These are phyloP conservation scores for Teunomyces lycoperdinae DNA, from an alignment of 805 yeast species.

Conservation along the genomic window DNA sequence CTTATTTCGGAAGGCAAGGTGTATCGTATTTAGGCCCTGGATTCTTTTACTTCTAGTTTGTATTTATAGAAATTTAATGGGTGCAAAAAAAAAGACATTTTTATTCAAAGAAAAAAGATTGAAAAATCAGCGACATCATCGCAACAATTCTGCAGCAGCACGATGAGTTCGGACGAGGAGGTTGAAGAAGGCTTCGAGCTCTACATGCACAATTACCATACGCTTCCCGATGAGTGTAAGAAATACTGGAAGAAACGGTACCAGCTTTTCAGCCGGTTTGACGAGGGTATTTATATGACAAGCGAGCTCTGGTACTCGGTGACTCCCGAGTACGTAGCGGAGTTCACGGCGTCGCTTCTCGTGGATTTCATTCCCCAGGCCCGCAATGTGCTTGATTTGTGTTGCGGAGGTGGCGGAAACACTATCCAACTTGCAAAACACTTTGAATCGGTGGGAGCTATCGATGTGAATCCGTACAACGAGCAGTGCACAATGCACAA, in stretches of 20 bases:
- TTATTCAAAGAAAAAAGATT: neutral
- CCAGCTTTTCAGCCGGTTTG: slow-evolving; percentile 57
- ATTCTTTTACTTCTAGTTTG: neutral
- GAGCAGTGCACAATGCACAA: slow-evolving; percentile 67
- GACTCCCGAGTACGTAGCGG: slow-evolving; percentile 77
- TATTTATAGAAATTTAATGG: slow-evolving; percentile 2
- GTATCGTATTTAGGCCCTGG: slow-evolving; percentile 27
- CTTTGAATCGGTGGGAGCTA: slow-evolving; percentile 57
- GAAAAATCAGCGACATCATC: neutral
- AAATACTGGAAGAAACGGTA: slow-evolving; percentile 67
- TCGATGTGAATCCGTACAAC: slow-evolving; percentile 61
- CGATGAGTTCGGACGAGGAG: slow-evolving; percentile 5
- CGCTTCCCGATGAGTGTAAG: slow-evolving; percentile 38
- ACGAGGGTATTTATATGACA: slow-evolving; percentile 67
- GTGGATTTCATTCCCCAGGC: slow-evolving; percentile 51
- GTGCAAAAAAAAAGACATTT: neutral
- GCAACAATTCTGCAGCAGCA: neutral
- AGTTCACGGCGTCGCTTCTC: slow-evolving; percentile 53
- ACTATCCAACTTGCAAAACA: slow-evolving; percentile 66
- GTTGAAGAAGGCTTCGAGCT: slow-evolving; percentile 23
- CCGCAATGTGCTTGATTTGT: slow-evolving; percentile 56
- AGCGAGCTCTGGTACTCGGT: slow-evolving; percentile 83
- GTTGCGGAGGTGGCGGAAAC: slow-evolving; percentile 90
- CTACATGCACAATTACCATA: slow-evolving; percentile 34
- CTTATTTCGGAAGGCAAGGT: slow-evolving; percentile 39